phyloP scores from a whole-genome alignment of 768 basidiomycete genomes.

The Xerocomellus dryophilus region DNA sequence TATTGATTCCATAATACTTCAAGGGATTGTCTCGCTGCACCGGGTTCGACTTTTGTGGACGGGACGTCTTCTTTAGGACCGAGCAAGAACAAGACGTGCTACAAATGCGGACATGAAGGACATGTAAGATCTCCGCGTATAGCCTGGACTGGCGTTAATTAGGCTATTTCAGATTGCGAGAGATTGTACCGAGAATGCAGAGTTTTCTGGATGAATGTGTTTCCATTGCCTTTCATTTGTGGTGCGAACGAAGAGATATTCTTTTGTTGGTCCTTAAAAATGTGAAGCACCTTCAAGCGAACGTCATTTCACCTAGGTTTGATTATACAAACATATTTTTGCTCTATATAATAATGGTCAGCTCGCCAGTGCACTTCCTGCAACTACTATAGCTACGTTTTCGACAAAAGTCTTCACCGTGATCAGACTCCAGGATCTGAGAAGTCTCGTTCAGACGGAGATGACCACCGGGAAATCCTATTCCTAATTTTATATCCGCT shows the following conservation, averaged over 20 bases:
- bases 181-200: slow-evolving; percentile 57
- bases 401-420: background rate
- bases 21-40: slow-evolving; percentile 81
- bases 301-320: slow-evolving; percentile 10
- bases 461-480: slow-evolving; percentile 17
- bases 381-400: background rate
- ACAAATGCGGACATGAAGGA: slow-evolving; percentile 84
- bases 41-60: slow-evolving; percentile 50
- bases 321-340: background rate
- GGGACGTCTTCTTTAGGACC: slow-evolving; percentile 40
- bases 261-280: slow-evolving; percentile 18
- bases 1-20: slow-evolving; percentile 7
- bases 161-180: slow-evolving; percentile 50
- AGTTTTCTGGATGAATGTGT: slow-evolving; percentile 45
- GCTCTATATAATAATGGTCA: background rate
- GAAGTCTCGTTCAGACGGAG: slow-evolving; percentile 18
- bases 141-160: slow-evolving; percentile 5
- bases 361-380: background rate
- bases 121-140: slow-evolving; percentile 54
- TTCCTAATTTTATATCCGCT: background rate
- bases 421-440: background rate
- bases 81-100: slow-evolving; percentile 77
- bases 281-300: slow-evolving; percentile 14
- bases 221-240: slow-evolving; percentile 1
- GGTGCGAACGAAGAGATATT: slow-evolving; percentile 10